Conservation (phyloP, 2,329 filamentous ascomycete genomes). For the Claviceps sp. region DNA sequence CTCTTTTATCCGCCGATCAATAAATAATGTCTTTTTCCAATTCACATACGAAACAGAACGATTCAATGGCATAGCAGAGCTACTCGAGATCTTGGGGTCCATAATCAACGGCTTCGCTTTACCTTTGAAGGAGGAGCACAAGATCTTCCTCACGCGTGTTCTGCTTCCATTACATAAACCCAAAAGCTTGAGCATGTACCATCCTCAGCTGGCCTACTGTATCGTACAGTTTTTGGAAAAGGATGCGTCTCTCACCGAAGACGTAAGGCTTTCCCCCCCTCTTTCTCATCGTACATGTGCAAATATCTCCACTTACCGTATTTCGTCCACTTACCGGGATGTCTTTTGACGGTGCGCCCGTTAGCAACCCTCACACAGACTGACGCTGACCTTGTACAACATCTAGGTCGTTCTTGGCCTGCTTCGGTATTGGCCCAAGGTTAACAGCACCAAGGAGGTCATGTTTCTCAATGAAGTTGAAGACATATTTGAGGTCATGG, state of each 20-base stretch:
- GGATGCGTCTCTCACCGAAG: slow-evolving; percentile 91
- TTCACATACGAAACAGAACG: slow-evolving; percentile 98
- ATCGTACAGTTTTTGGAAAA: slow-evolving; percentile 99
- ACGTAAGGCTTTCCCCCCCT: slow-evolving; percentile 37
- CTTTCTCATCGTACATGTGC: not conserved
- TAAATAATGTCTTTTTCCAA: slow-evolving; percentile 99
- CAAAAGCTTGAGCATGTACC: slow-evolving; percentile 99
- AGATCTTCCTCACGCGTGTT: slow-evolving; percentile 89
- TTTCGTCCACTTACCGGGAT: not conserved
- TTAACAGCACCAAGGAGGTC: slow-evolving; percentile 98
- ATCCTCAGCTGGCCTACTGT: slow-evolving; percentile 94
- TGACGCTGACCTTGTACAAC: not conserved
- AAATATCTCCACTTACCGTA: not conserved
- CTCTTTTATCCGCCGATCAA: slow-evolving; percentile 93
- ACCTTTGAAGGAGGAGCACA: slow-evolving; percentile 95
- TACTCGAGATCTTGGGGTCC: slow-evolving; percentile 91
- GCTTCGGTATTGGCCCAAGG: slow-evolving; percentile 95
- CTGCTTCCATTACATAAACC: slow-evolving; percentile 92
- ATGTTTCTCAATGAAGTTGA: slow-evolving; percentile 99
- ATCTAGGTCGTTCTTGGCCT: slow-evolving; percentile 81
- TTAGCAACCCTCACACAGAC: not conserved
- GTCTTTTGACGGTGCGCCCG: not conserved
- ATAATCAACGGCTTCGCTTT: slow-evolving; percentile 98
- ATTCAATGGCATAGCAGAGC: slow-evolving; percentile 94
- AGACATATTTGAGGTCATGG: slow-evolving; percentile 99